These are phyloP conservation scores for Bipolaris bicolor DNA, from an alignment of 2,329 filamentous ascomycete genomes.

Conservation along the genomic window DNA sequence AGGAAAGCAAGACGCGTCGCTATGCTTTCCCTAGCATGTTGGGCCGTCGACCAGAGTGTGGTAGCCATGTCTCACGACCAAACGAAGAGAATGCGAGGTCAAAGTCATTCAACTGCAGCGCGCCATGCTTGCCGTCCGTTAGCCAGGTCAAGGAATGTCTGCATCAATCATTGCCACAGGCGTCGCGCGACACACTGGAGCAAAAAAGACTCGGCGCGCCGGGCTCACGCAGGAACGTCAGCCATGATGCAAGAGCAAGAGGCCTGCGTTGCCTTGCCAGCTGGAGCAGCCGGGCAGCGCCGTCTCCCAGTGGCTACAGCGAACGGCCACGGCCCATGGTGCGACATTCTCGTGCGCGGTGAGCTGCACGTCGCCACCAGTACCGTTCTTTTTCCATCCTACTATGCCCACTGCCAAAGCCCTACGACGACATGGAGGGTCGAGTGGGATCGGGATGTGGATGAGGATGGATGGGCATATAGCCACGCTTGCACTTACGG, in stretches of 20 bases:
- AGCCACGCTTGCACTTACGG: conserved; percentile 12
- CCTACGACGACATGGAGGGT: conserved; percentile 14
- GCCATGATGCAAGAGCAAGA: conserved; percentile 30
- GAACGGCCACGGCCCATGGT: conserved; percentile 39
- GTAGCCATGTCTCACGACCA: conserved; percentile 21
- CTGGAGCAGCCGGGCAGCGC: conserved; percentile 26
- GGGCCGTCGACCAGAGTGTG: conserved; percentile 1
- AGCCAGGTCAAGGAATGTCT: conserved; percentile 4
- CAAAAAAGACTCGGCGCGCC: conserved; percentile 26
- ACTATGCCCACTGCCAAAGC: conserved; percentile 18
- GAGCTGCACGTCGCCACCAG: conserved; percentile 34
- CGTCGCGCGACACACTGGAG: conserved; percentile 25
- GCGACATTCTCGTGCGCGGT: conserved; percentile 35
- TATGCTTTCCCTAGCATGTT: conserved; percentile 5
- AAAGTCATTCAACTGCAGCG: conserved; percentile 22
- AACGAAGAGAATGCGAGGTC: conserved; percentile 6
- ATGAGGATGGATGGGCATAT: conserved; percentile 25
- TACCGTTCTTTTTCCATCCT: conserved; percentile 11
- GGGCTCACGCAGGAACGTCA: conserved; percentile 40
- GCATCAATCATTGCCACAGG: conserved; percentile 18
- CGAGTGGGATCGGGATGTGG: conserved; percentile 17
- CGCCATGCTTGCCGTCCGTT: conserved; percentile 9
- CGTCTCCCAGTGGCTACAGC: conserved; percentile 35
- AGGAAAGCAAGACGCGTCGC: conserved; percentile 16
- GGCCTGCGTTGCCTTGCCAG: conserved; percentile 40